Evolutionary conservation across 495 filamentous ascomycete genomes (phyloP).

Genomic region (Bathelium albidoporum): DNA sequence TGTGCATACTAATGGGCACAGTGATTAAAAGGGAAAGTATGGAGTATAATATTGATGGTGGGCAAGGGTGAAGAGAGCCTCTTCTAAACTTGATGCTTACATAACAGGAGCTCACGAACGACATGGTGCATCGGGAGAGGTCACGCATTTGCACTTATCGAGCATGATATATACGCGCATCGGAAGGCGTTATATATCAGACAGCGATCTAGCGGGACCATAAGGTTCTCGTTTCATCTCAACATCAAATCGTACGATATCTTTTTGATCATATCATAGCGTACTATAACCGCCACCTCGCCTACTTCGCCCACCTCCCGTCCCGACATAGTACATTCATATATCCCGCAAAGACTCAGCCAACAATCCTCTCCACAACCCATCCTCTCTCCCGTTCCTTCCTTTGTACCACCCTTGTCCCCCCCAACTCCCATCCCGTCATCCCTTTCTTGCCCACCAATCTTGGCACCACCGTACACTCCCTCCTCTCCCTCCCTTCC

Average conservation of each 20-base stretch:
- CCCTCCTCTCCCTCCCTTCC: conserved; percentile 46
- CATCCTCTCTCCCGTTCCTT: conserved; percentile 63
- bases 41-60: too few species aligned
- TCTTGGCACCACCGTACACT: conserved; percentile 74
- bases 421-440: conserved; percentile 74
- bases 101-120: neutral
- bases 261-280: too few species aligned
- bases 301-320: too few species aligned
- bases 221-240: too few species aligned
- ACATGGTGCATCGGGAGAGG: neutral
- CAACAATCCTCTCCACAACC: conserved; percentile 56
- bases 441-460: conserved; percentile 52
- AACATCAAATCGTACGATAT: too few species aligned
- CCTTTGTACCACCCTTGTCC: conserved; percentile 70
- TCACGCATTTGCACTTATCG: neutral
- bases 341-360: too few species aligned
- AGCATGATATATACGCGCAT: neutral
- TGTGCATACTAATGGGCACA: too few species aligned
- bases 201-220: neutral
- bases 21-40: too few species aligned
- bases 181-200: neutral
- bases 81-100: neutral
- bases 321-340: too few species aligned
- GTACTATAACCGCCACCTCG: too few species aligned
- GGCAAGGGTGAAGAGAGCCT: too few species aligned